phyloP scores from a whole-genome alignment of 495 filamentous ascomycete genomes.

The Aeminium ludgeri region DNA sequence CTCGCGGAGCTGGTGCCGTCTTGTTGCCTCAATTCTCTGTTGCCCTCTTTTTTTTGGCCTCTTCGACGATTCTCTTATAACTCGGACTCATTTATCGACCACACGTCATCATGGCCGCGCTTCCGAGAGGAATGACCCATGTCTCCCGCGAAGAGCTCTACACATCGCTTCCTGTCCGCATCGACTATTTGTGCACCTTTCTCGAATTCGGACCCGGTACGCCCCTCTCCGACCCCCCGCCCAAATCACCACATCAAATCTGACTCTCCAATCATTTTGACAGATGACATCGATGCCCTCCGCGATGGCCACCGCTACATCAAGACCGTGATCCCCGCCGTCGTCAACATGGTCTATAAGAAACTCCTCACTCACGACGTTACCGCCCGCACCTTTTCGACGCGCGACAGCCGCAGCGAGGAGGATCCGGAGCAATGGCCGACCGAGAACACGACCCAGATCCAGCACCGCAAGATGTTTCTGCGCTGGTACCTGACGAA shows the following conservation, averaged over 20 bases:
- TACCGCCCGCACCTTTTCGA: constrained; percentile 53
- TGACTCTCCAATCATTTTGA: background rate
- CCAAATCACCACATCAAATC: background rate
- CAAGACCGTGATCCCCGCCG: constrained; percentile 53
- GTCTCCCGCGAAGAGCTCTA: constrained; percentile 54
- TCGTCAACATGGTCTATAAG: constrained; percentile 62
- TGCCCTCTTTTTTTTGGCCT: no score
- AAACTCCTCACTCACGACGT: constrained; percentile 61
- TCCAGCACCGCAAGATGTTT: constrained; percentile 61
- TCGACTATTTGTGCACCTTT: constrained; percentile 54
- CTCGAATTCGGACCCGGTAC: constrained; percentile 54
- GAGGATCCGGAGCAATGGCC: constrained; percentile 42
- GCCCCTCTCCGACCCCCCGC: constrained; percentile 7
- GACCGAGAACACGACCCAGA: constrained; percentile 49
- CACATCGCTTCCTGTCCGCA: constrained; percentile 45
- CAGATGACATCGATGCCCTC: constrained; percentile 54
- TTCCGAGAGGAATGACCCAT: constrained; percentile 23
- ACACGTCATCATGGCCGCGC: background rate
- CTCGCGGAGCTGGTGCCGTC: no score
- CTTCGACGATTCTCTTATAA: no score
- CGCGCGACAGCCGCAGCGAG: constrained; percentile 45
- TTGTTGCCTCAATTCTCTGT: no score
- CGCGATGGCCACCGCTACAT: constrained; percentile 50
- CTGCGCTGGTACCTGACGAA: constrained; percentile 52
- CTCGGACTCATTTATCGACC: background rate